Base-by-base conservation (phyloP, 768 basidiomycete genomes). In the Flagelloscypha sp. region DNA sequence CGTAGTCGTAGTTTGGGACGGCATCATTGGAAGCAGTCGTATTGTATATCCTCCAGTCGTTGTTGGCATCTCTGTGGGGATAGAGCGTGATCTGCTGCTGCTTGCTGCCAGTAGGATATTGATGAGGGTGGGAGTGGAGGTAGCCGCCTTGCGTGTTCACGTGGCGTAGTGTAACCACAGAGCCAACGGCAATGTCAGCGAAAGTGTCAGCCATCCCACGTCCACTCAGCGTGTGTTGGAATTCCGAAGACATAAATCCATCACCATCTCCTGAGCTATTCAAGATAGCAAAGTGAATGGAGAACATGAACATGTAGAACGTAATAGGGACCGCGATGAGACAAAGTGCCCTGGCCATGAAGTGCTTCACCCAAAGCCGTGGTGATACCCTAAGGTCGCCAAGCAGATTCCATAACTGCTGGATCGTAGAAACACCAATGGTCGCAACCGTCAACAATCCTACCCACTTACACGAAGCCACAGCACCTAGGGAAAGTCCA, bases 81-180 rank as follows among this genome's bases (percentile, higher is more conserved):
- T 99, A 99, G n/a, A 99, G 78, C 0, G 95, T 98, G 43, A 99
- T 70, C 63, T 99, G 95, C 74, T 99, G 95, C 53, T 99, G 93
- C 58, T 84, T 73, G 52, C 84, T 89, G 17, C 95, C 95, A 22
- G 68, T 72, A 0, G 94, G 95, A 51, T 94, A 99, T 34, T 73
- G 76, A 52, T 94, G 89, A 1, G 74, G 40, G 58, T 99, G 95
- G 1, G 95, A 98, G 57, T 99, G 95, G 9, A 99, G 64, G 55
- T 98, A 99, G n/a, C 95, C 95, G 18, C 95, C 95, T 58, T 99
- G 94, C 0, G 95, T 99, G 53, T 98, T 90, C 30, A 92, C 59
- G 53, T 98, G 95, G 32, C 92, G 82, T 24, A 99, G 69, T 2
- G 84, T 68, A 24, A 99, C 63, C 27, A 68, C 63, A 0, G 92